Evolutionary conservation across 2,329 filamentous ascomycete species (phyloP).

Genomic region (Aureobasidium sp.): DNA sequence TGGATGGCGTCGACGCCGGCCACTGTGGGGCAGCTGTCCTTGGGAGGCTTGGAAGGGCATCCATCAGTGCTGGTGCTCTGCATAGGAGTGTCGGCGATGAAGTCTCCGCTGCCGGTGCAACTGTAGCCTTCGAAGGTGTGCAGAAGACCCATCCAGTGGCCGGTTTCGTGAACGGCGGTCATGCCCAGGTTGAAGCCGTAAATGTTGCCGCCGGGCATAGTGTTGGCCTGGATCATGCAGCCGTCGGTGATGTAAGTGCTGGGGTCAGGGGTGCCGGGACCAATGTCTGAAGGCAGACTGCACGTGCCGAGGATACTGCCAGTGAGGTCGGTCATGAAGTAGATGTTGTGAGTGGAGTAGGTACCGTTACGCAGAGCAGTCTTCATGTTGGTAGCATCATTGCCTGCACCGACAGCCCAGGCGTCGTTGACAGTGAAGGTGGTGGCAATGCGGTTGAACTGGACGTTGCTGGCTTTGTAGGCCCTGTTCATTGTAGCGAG

Average conservation of each 20-base stretch:
- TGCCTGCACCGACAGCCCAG: constrained; percentile 43
- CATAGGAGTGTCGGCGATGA: constrained; percentile 35
- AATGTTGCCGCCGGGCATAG: constrained; percentile 44
- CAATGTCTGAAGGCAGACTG: constrained; percentile 37
- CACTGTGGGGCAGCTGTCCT: constrained; percentile 42
- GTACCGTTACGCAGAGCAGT: constrained; percentile 42
- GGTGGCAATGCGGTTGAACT: constrained; percentile 41
- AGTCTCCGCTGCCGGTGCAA: constrained; percentile 37
- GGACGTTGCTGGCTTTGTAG: constrained; percentile 43
- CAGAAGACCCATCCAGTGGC: constrained; percentile 39
- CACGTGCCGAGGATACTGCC: constrained; percentile 45
- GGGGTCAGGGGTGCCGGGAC: constrained; percentile 29
- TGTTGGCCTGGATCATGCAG: constrained; percentile 48
- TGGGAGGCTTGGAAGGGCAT: constrained; percentile 40
- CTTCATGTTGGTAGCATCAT: constrained; percentile 44
- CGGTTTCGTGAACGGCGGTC: constrained; percentile 40
- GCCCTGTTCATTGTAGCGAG: constrained; percentile 31
- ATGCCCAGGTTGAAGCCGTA: constrained; percentile 41
- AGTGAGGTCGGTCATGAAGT: constrained; percentile 48
- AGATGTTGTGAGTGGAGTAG: constrained; percentile 49
- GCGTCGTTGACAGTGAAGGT: constrained; percentile 44
- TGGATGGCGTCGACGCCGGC: constrained; percentile 44
- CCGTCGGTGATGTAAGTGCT: constrained; percentile 42
- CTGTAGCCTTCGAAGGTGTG: constrained; percentile 39
- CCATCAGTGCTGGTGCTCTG: constrained; percentile 42